Base-by-base conservation (phyloP, 1,284 basidiomycete species). In the Lentinula novae-zelandiae region DNA sequence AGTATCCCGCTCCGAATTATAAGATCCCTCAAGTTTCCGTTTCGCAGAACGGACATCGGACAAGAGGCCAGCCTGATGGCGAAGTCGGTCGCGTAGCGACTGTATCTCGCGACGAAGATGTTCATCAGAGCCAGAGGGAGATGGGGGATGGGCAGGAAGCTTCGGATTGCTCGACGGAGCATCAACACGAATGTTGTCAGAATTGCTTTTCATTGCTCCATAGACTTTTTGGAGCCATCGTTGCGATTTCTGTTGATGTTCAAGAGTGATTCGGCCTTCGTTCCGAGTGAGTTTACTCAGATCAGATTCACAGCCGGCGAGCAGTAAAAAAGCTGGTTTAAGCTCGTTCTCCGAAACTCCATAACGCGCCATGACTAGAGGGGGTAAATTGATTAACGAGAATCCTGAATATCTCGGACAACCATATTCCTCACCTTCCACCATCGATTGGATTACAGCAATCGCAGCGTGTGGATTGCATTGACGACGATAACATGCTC, bases 231-330 rank as follows among this genome's bases (percentile, higher is more conserved):
- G 81, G n/a, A 86, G 68, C 70, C 77, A 82, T 57, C 69, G 71
- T 57, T 75, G 72, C 10, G 81, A 75, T 54, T 76, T 75, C 31
- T 68, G 67, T 56, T 75, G 69, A 64, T 84, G 79, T 49, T 69
- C 67, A 3, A 68, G 54, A 33, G 69, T 69, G 12, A 69, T 67
- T 49, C 15, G 71, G 64, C 7, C 57, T 62, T 58, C 64, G 65
- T 67, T 7, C 67, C 52, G 62, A 69, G 71, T 20, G 67, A 67
- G 52, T 64, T 72, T 76, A 22, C 70, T 77, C 38, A 84, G 67
- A 64, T 84, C 83, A 2, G 72, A 72, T 64, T 85, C 79, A 64
- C 83, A 85, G 60, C 79, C 77, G 2, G 83, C 78, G 12, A 84
- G 73, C 68, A 85, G 74, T 7, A 85, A 73, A 66, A 75, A 81